Evolutionary conservation across 2,329 filamentous ascomycete species (phyloP), one percentile per base, ranked within the genome.

Genomic region (Nemania serpens): DNA sequence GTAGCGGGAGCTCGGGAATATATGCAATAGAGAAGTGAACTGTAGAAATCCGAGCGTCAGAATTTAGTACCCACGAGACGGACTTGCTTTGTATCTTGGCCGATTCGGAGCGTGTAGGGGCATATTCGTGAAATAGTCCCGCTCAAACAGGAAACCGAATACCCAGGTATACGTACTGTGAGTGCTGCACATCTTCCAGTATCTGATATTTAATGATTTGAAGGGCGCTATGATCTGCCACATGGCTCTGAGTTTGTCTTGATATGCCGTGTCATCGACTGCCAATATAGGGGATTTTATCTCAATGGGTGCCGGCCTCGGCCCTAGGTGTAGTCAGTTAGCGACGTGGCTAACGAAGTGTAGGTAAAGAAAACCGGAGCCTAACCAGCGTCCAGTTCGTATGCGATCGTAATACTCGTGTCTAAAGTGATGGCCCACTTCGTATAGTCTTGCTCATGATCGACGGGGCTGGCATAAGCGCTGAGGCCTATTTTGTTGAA

Each of bases 371-470:
- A 13, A 37, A 20, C 11, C 13, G 12, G 33, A 17, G 36, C 11
- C 36, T 13, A 15, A 33, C 25, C 2, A 58, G 43, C 53, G 15
- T 13, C 4, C 15, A 53, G 18, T n/a, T 53, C 29, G 3, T n/a
- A 6, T 2, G 25, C 6, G 5, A 39, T 17, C 18, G 46, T 50
- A 13, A 55, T 59, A 17, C 43, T 55, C 11, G n/a, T 9, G 37
- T 62, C 60, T 3, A 52, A n/a, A n/a, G 50, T 59, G 11, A 59
- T 56, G 17, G 45, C 43, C 60, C 60, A 62, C 22, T 12, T 29
- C 5, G 12, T 6, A 39, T 55, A 10, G 7, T 59, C 22, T 11
- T 15, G 39, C 2, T 39, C 36, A 15, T 17, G 7, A 33, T 56
- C 55, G 29, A 55, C 10, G 10, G 46, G n/a, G 9, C 37, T 33